A percentile compares a stretch with the other conserved stretches of the same genome.
phyloP scores from a whole-genome alignment of 805 yeast genomes.

The Lipomyces lipofer region DNA sequence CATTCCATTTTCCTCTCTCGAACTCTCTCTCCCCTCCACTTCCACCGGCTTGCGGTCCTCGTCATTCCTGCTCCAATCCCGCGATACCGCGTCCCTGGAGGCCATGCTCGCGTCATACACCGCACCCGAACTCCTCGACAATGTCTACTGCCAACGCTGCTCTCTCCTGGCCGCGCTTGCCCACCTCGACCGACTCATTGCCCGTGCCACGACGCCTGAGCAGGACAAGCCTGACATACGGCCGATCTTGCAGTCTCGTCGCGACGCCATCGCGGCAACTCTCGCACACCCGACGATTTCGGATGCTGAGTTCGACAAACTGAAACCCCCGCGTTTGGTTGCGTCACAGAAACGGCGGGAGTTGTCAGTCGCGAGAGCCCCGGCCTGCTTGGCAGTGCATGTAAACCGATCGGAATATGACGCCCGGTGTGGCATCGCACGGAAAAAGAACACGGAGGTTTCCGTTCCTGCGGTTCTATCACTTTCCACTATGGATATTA shows the following conservation, averaged over 20 bases:
- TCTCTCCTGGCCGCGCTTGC: slow-evolving; percentile 51
- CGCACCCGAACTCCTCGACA: slow-evolving; percentile 81
- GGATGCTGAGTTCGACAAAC: slow-evolving; percentile 71
- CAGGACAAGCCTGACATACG: background rate
- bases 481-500: slow-evolving; percentile 10
- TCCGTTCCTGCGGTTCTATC: slow-evolving; percentile 69
- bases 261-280: slow-evolving; percentile 52
- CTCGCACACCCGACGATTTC: slow-evolving; percentile 66
- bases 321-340: slow-evolving; percentile 59
- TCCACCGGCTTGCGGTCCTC: background rate
- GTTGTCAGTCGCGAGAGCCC: slow-evolving; percentile 73
- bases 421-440: slow-evolving; percentile 74
- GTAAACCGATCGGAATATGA: slow-evolving; percentile 92
- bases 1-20: slow-evolving; percentile 55
- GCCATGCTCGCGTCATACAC: slow-evolving; percentile 60
- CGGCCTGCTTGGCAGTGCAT: slow-evolving; percentile 79
- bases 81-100: background rate
- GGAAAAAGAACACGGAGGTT: slow-evolving; percentile 83
- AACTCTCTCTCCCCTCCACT: slow-evolving; percentile 25
- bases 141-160: slow-evolving; percentile 92
- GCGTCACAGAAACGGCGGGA: slow-evolving; percentile 81
- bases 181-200: slow-evolving; percentile 32
- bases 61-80: background rate
- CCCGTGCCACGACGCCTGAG: background rate
- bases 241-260: slow-evolving; percentile 46